Conservation (phyloP, 2,329 filamentous ascomycete species). For the Hypoxylon sp. region DNA sequence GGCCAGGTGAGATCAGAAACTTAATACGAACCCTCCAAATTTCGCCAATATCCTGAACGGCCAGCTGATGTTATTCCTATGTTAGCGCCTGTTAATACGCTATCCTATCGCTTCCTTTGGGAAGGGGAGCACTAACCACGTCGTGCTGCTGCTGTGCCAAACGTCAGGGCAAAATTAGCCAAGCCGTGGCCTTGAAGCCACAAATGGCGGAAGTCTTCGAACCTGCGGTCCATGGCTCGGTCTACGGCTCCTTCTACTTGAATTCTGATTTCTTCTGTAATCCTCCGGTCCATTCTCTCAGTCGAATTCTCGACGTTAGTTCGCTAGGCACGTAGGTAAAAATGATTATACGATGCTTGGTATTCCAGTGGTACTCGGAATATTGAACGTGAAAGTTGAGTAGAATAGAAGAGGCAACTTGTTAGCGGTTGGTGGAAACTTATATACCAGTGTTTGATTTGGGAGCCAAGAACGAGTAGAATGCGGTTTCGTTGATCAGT, state of each 20-base stretch:
- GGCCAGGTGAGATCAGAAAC: neutral
- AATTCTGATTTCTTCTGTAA: neutral
- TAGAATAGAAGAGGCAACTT: neutral
- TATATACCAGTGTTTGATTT: neutral
- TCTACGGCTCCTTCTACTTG: neutral
- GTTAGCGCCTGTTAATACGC: neutral
- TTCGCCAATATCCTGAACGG: neutral
- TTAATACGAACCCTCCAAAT: neutral
- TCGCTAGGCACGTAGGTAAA: neutral
- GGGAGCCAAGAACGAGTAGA: neutral
- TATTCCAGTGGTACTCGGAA: neutral
- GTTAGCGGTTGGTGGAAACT: neutral
- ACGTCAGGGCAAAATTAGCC: neutral
- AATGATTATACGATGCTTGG: neutral
- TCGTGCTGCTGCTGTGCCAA: neutral
- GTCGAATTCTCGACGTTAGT: neutral
- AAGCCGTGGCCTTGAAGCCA: neutral
- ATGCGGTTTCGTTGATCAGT: neutral
- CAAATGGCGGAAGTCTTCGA: neutral
- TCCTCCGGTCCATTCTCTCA: neutral
- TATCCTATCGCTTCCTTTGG: neutral
- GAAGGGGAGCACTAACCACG: neutral
- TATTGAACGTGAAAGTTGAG: neutral
- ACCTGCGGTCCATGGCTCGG: neutral
- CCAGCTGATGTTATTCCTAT: neutral